phyloP scores from a whole-genome alignment of 2,329 filamentous ascomycete species.

The Fusarium paranaense region DNA sequence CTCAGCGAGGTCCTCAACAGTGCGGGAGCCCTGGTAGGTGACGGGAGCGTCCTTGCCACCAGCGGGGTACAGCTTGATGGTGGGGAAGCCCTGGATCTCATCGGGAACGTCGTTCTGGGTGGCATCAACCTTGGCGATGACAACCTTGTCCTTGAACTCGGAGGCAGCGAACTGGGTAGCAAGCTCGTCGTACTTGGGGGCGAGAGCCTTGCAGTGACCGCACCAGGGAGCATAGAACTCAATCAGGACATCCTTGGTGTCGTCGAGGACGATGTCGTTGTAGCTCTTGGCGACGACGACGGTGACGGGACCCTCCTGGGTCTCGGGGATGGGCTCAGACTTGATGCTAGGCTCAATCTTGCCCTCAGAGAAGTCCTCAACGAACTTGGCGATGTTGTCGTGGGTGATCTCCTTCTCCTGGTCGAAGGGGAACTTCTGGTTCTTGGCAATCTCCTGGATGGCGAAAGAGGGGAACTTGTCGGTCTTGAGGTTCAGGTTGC shows the following conservation, averaged over 20 bases:
- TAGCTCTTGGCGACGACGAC: slow-evolving; percentile 95
- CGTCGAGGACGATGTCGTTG: slow-evolving; percentile 89
- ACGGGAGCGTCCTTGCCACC: slow-evolving; percentile 87
- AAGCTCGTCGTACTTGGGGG: slow-evolving; percentile 96
- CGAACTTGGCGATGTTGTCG: slow-evolving; percentile 80
- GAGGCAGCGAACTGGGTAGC: slow-evolving; percentile 80
- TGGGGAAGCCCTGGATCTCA: slow-evolving; percentile 97
- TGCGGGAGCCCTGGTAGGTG: slow-evolving; percentile 89
- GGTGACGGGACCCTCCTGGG: slow-evolving; percentile 87
- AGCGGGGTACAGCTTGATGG: slow-evolving; percentile 97
- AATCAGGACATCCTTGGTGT: slow-evolving; percentile 95
- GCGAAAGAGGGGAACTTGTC: slow-evolving; percentile 97
- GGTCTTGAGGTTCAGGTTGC: slow-evolving; percentile 96
- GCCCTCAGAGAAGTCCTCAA: slow-evolving; percentile 85
- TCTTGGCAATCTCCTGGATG: slow-evolving; percentile 95
- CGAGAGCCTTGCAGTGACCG: slow-evolving; percentile 98
- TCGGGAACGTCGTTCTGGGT: slow-evolving; percentile 97
- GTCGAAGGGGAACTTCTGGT: slow-evolving; percentile 96
- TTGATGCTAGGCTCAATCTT: slow-evolving; percentile 97
- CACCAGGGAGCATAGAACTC: slow-evolving; percentile 99
- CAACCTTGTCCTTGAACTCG: slow-evolving; percentile 84
- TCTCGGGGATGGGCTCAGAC: slow-evolving; percentile 96
- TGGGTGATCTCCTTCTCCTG: slow-evolving; percentile 82
- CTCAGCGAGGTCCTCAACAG: slow-evolving; percentile 88
- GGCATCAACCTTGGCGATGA: slow-evolving; percentile 97